Conservation (phyloP, 805 yeast species). For the Clavispora carvajalis region DNA sequence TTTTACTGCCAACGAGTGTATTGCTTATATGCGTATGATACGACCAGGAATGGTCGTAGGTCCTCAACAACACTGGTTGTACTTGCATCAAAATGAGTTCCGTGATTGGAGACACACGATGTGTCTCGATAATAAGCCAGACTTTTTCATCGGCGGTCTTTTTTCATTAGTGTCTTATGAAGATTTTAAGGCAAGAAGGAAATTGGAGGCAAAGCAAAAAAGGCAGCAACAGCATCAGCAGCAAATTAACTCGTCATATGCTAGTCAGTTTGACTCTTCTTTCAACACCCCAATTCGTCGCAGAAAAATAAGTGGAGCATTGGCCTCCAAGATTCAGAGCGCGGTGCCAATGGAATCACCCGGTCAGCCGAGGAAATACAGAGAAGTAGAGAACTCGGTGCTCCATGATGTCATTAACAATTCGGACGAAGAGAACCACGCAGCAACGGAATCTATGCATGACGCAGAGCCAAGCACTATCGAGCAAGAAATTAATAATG, state of each 20-base stretch:
- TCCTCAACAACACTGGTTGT: conserved; percentile 98
- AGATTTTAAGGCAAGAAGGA: conserved; percentile 52
- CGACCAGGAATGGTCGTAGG: conserved; percentile 99
- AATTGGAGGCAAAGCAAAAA: conserved; percentile 36
- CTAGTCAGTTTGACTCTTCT: conserved; percentile 37
- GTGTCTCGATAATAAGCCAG: conserved; percentile 67
- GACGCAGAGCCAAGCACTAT: conserved; percentile 11
- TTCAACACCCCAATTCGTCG: conserved; percentile 74
- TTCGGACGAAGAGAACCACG: conserved; percentile 38
- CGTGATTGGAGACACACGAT: conserved; percentile 94
- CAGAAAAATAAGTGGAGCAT: conserved; percentile 59
- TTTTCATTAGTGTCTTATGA: conserved; percentile 59
- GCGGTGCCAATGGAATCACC: conserved; percentile 93
- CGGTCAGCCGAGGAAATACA: conserved; percentile 87
- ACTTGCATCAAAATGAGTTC: conserved; percentile 91
- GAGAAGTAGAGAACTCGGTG: conserved; percentile 27
- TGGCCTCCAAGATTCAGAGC: conserved; percentile 59
- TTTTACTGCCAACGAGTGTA: conserved; percentile 94
- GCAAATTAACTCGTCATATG: conserved; percentile 24
- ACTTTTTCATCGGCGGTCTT: conserved; percentile 62
- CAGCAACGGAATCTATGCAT: conserved; percentile 15
- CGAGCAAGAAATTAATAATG: conserved; percentile 11
- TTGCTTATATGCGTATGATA: conserved; percentile 91
- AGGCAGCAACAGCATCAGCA: conserved; percentile 26
- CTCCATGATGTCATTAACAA: conserved; percentile 38